Evolutionary conservation across 495 filamentous ascomycete genomes (phyloP).

Genomic region (Penicillium tannophilum): DNA sequence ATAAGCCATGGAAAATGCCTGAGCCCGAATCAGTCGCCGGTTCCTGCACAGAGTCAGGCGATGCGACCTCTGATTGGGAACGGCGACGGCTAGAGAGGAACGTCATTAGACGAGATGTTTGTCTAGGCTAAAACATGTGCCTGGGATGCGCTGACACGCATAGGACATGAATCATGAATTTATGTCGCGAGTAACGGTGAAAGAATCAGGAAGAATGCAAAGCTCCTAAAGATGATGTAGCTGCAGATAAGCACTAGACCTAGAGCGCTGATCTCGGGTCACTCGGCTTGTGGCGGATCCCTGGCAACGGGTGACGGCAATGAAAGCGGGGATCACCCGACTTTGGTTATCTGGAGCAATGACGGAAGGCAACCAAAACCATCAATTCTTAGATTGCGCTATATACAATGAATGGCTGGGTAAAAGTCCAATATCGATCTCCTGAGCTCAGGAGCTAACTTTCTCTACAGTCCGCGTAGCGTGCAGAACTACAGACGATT

Average conservation of each 20-base stretch:
- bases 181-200: neutral
- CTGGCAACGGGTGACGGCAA: constrained; percentile 12
- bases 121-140: neutral
- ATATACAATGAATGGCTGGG: neutral
- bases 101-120: constrained; percentile 16
- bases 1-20: constrained; percentile 31
- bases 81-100: constrained; percentile 28
- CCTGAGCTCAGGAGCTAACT: neutral
- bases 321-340: constrained; percentile 18
- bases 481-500: neutral
- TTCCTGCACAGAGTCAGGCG: constrained; percentile 6
- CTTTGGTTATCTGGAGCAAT: constrained; percentile 1
- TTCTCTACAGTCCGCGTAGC: neutral
- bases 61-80: constrained; percentile 21
- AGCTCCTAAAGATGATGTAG: neutral
- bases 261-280: constrained; percentile 5
- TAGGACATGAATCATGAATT: neutral
- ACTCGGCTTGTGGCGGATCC: constrained; percentile 26
- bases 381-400: neutral
- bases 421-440: neutral
- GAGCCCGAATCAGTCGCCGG: constrained; percentile 9
- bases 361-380: neutral
- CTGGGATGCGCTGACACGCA: neutral
- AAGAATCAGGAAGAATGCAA: neutral
- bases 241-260: constrained; percentile 12